Evolutionary conservation across 805 yeast genomes (phyloP).

Genomic region (Yarrowia alimentaria): DNA sequence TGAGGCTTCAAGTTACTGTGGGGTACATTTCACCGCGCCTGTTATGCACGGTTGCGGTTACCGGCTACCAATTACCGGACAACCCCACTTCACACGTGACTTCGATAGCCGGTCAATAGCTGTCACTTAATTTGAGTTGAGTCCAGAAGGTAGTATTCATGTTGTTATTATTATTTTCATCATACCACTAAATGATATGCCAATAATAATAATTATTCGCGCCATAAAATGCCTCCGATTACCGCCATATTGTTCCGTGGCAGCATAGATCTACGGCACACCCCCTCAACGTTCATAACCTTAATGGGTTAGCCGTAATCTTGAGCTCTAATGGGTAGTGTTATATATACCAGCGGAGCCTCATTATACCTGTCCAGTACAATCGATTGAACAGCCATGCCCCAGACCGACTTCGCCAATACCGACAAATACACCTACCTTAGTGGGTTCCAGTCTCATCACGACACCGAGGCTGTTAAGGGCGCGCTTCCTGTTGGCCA

Average conservation of each 20-base stretch:
- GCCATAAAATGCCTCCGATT: too few species aligned
- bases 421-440: constrained; percentile 33
- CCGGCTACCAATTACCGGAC: constrained; percentile 20
- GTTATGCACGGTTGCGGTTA: constrained; percentile 31
- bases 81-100: constrained; percentile 19
- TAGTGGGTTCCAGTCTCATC: constrained; percentile 34
- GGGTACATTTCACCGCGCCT: constrained; percentile 7
- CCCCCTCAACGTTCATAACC: too few species aligned
- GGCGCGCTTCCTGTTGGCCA: constrained; percentile 36
- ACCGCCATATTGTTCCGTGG: too few species aligned
- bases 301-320: too few species aligned
- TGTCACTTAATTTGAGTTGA: too few species aligned
- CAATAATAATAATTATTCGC: too few species aligned
- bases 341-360: constrained; percentile 3
- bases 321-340: too few species aligned
- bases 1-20: constrained; percentile 6
- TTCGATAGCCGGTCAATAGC: not conserved
- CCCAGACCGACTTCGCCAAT: constrained; percentile 30
- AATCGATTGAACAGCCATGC: constrained; percentile 29
- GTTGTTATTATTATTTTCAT: too few species aligned
- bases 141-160: too few species aligned
- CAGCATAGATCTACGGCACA: too few species aligned
- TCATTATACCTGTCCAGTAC: too few species aligned
- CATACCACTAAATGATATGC: too few species aligned
- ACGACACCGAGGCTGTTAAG: constrained; percentile 34